phyloP scores from a whole-genome alignment of 495 filamentous ascomycete species.

The Xylaria nigripes region DNA sequence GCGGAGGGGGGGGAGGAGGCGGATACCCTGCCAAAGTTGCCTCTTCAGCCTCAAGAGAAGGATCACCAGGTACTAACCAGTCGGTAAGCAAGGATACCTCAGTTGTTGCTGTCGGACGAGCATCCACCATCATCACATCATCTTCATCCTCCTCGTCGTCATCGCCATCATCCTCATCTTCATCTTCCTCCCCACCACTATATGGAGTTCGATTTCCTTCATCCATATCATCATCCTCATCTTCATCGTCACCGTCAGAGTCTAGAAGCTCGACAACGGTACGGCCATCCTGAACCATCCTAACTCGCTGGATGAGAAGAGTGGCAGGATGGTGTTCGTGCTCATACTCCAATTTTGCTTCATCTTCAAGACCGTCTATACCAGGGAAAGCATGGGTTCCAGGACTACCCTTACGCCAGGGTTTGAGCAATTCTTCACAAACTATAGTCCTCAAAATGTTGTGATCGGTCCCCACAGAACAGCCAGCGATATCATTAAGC shows the following conservation, averaged over 20 bases:
- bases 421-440: constrained; percentile 81
- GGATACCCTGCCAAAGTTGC: constrained; percentile 62
- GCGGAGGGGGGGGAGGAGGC: constrained; percentile 47
- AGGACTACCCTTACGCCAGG: constrained; percentile 78
- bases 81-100: constrained; percentile 47
- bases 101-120: constrained; percentile 41
- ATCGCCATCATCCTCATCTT: constrained; percentile 39
- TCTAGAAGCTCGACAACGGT: constrained; percentile 18
- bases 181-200: constrained; percentile 38
- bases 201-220: constrained; percentile 13
- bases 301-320: constrained; percentile 19
- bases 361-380: constrained; percentile 81
- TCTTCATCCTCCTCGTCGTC: constrained; percentile 43
- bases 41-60: constrained; percentile 52
- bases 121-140: constrained; percentile 41
- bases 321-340: constrained; percentile 15
- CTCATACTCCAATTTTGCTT: constrained; percentile 44
- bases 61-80: constrained; percentile 27
- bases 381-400: constrained; percentile 81
- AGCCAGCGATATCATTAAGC: constrained; percentile 87
- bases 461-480: constrained; percentile 71
- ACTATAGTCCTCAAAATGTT: constrained; percentile 71
- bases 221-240: constrained; percentile 34
- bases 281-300: constrained; percentile 16
- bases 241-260: constrained; percentile 45